Conservation (phyloP, 495 filamentous ascomycete genomes). For the Talaromyces proteolyticus region DNA sequence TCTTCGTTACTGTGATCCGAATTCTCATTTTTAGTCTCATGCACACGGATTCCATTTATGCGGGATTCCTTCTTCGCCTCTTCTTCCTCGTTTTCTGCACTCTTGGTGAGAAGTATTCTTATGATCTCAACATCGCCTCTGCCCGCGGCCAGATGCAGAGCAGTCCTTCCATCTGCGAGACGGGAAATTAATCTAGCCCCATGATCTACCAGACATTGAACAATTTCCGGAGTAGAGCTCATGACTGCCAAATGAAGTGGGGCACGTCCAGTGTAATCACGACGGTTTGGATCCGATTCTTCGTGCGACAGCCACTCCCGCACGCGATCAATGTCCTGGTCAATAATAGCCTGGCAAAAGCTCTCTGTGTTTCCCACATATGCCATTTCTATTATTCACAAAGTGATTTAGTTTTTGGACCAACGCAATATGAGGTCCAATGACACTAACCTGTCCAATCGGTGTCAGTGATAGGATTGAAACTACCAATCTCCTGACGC, state of each 20-base stretch:
- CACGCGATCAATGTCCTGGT: constrained; percentile 61
- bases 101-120: constrained; percentile 61
- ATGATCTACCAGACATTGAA: constrained; percentile 63
- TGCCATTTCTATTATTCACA: constrained; percentile 39
- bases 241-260: constrained; percentile 72
- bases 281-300: constrained; percentile 50
- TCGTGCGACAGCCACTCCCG: constrained; percentile 60
- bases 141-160: constrained; percentile 69
- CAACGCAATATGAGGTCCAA: not conserved
- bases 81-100: constrained; percentile 62
- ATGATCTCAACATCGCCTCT: constrained; percentile 64
- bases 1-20: too few relatives aligned
- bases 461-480: constrained; percentile 73
- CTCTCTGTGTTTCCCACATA: constrained; percentile 67
- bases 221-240: constrained; percentile 58
- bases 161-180: constrained; percentile 70
- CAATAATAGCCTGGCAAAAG: constrained; percentile 72
- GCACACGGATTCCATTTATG: too few relatives aligned
- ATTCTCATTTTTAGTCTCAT: too few relatives aligned
- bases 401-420: constrained; percentile 1
- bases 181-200: constrained; percentile 67
- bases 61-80: constrained; percentile 52
- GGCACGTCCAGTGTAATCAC: constrained; percentile 77
- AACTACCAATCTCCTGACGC: constrained; percentile 63
- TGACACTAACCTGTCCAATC: constrained; percentile 70